phyloP scores from a whole-genome alignment of 768 basidiomycete species.

The Mycena capillaripes region DNA sequence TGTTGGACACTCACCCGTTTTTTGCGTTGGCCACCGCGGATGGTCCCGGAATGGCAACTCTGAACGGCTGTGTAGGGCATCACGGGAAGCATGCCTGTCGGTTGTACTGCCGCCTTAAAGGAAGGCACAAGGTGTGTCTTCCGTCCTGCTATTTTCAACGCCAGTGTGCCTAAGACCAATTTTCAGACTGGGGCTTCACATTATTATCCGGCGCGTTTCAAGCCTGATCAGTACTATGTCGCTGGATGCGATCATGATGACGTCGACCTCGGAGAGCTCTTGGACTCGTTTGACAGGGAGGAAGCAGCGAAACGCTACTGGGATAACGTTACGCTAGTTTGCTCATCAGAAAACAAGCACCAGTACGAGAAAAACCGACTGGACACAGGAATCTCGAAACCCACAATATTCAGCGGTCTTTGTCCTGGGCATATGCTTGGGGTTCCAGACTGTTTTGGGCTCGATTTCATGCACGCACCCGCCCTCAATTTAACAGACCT shows the following conservation, averaged over 20 bases:
- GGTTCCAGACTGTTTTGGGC: background rate
- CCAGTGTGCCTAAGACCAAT: too few species aligned
- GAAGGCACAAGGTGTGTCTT: conserved; percentile 39
- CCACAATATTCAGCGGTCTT: too few species aligned
- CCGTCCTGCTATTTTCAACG: too few species aligned
- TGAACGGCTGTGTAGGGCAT: conserved; percentile 46
- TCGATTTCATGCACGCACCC: conserved; percentile 51
- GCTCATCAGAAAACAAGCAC: conserved; percentile 32
- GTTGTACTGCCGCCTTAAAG: conserved; percentile 37
- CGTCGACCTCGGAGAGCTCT: conserved; percentile 39
- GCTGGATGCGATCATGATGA: conserved; percentile 47
- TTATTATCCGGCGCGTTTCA: conserved; percentile 42
- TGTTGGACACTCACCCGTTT: background rate
- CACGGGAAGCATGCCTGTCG: conserved; percentile 39
- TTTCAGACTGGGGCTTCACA: conserved; percentile 17
- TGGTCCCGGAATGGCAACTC: conserved; percentile 33
- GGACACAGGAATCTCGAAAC: conserved; percentile 46
- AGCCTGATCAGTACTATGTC: conserved; percentile 36
- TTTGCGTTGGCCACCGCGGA: conserved; percentile 31
- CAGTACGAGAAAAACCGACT: conserved; percentile 42
- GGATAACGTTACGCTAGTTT: too few species aligned
- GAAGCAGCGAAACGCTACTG: conserved; percentile 31
- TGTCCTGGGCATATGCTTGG: conserved; percentile 41
- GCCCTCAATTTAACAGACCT: conserved; percentile 55
- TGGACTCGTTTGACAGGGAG: background rate